Percentiles rank a stretch among this genome's conserved stretches.
Conservation (phyloP, 31 red algal genomes). For the Bonnemaisonia californica region DNA sequence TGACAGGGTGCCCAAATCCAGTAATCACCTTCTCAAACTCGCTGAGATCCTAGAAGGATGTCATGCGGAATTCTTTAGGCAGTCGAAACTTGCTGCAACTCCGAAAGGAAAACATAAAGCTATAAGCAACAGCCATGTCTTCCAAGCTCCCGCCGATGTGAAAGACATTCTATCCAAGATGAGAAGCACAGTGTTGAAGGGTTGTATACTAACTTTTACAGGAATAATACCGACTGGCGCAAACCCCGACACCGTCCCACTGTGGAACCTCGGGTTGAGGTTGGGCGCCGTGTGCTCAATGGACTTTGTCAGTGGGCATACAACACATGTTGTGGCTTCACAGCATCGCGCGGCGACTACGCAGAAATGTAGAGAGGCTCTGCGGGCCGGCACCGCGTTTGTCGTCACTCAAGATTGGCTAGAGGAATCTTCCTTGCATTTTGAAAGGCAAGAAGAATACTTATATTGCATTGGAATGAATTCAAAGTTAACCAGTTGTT, state of each 20-base stretch:
- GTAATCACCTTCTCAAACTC: constrained; percentile 61
- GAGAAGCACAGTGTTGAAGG: constrained; percentile 70
- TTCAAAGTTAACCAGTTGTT: background rate
- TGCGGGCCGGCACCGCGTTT: constrained; percentile 49
- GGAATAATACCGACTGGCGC: constrained; percentile 69
- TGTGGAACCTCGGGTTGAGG: constrained; percentile 59
- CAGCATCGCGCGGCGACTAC: constrained; percentile 30
- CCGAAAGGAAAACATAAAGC: constrained; percentile 1
- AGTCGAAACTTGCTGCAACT: constrained; percentile 2
- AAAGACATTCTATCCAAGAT: constrained; percentile 74
- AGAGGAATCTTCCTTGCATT: constrained; percentile 50
- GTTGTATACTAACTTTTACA: constrained; percentile 83
- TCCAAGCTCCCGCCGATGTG: constrained; percentile 70
- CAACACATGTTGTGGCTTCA: constrained; percentile 67
- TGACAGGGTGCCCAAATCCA: constrained; percentile 42
- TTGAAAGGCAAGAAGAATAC: constrained; percentile 66
- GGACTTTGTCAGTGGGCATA: constrained; percentile 50
- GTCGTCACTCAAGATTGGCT: constrained; percentile 65
- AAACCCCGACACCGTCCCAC: constrained; percentile 23
- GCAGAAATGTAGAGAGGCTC: constrained; percentile 59
- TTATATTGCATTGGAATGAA: constrained; percentile 22
- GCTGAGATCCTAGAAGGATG: constrained; percentile 74
- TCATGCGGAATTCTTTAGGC: constrained; percentile 67
- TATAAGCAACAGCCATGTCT: constrained; percentile 2
- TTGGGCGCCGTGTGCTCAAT: constrained; percentile 53